Evolutionary conservation across 2,329 filamentous ascomycete genomes (phyloP), one percentile per base, ranked within the genome.

Genomic region (Fusarium kyushuense): DNA sequence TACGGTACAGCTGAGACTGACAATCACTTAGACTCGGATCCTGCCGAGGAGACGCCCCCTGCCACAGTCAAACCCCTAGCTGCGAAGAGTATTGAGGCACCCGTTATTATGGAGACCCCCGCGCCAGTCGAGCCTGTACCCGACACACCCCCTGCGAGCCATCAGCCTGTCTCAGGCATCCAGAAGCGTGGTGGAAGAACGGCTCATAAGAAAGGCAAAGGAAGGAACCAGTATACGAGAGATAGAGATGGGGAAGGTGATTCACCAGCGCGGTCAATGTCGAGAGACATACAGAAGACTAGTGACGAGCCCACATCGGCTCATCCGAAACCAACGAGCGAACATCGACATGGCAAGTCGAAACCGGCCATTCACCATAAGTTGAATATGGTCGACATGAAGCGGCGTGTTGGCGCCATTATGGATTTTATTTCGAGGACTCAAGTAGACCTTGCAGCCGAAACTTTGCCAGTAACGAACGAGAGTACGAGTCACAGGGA

Each of bases 401-500:
- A 92, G 79, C 89, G 92, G 68, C 90, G 93, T 12, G 93, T 94
- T 8, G 88, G 92, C 6, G 91, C 88, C 21, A 96, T 97, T 76
- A 85, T 97, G 61, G 93, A 96, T 71, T 97, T 95, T 75, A 97
- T 97, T 67, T 90, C 92, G 6, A 89, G 93, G 69, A 95, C 93
- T 58, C 94, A 97, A 77, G 85, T 97, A 9, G 94, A 97, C 74
- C 87, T 97, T 79, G 93, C 92, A 3, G 89, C 87, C 30, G 90
- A 90, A 63, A 79, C 82, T 78, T 79, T 81, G 64, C 83, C 82
- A 77, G 79, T 80, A 69, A 83, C 79, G 23, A 78, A 79, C 35
- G 78, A 79, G 46, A 77, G 75, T 41, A 70, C 70, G 13, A 71
- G 55, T 42, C 77, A 83, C 72, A 78, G 84, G 68, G 75, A 81